phyloP scores from a whole-genome alignment of 495 filamentous ascomycete genomes.

The Neohortaea acidophila region DNA sequence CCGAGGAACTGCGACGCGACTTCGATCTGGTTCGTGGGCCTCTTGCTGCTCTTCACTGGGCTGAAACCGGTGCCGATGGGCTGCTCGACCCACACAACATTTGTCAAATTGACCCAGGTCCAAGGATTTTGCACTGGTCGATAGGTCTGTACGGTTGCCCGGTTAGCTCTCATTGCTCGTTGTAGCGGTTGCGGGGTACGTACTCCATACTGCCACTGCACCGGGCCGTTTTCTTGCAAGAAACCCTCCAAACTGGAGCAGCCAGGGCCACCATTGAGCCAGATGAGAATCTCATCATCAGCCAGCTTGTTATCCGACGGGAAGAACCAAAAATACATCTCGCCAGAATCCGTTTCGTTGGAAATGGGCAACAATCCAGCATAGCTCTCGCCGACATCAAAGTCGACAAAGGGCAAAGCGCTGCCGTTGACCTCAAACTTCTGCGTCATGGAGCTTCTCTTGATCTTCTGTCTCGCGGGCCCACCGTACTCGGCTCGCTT shows the following conservation, averaged over 20 bases:
- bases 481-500: conserved; percentile 12
- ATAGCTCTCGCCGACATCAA: conserved; percentile 30
- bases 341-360: conserved; percentile 15
- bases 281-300: conserved; percentile 25
- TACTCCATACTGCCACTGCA: conserved; percentile 30
- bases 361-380: conserved; percentile 29
- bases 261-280: conserved; percentile 29
- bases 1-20: conserved; percentile 44
- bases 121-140: conserved; percentile 17
- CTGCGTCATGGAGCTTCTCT: conserved; percentile 25
- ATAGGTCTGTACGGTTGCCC: conserved; percentile 10
- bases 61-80: conserved; percentile 33
- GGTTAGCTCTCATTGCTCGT: background rate
- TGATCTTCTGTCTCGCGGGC: conserved; percentile 18
- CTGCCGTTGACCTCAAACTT: conserved; percentile 28
- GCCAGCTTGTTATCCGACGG: conserved; percentile 21
- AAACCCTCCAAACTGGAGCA: conserved; percentile 28
- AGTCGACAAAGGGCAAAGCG: conserved; percentile 27
- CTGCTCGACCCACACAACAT: conserved; percentile 24
- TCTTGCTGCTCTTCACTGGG: conserved; percentile 32
- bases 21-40: conserved; percentile 39
- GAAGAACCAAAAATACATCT: conserved; percentile 33
- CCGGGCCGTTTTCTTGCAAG: conserved; percentile 29
- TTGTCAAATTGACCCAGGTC: conserved; percentile 19
- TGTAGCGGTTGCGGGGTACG: conserved; percentile 18